Evolutionary conservation across 805 yeast species (phyloP), one percentile per base, ranked within the genome.

Genomic region (Candida pini): DNA sequence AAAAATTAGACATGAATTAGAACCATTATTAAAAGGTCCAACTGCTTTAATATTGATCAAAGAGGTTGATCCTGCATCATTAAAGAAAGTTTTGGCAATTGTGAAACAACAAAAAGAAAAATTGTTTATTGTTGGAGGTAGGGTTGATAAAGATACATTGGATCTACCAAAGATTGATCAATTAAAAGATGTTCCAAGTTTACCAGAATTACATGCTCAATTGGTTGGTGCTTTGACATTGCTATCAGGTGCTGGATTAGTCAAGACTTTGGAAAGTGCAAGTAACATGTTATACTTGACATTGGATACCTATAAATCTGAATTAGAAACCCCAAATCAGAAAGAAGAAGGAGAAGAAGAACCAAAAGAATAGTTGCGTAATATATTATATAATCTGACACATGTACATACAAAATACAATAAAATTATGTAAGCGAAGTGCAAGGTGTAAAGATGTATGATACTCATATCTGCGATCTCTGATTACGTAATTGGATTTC

Each of bases 161-260:
- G 74, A 76, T 47, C 44, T 73, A 18, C 62, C 61, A 1, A 68
- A 77, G 36, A 60, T 89, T 31, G 66, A 73, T 28, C 48, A 67
- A 43, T 83, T 85, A 66, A 83, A 86, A 64, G 76, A 72, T 24
- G 70, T 92, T 52, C 92, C 95, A 28, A 61, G 78, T 4, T 66
- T 79, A 53, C 76, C 73, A 28, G 78, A 79, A 46, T 64, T 90
- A 47, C 92, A 85, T 38, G 76, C 83, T 8, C 84, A 89, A 69
- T 73, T 92, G 47, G 81, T 82, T 9, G 95, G 95, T 9, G 67
- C 86, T 36, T 73, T 90, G 53, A 79, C 89, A n/a, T 63, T 82
- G 37, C 68, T 85, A 44, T 85, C 95, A 38, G 97, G 97, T 53
- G 89, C 86, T 29, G 95, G 95, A 9, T 70, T 90, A 54, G 94